Conservation (phyloP, 345 rosid species). For the Citrus maxima region DNA sequence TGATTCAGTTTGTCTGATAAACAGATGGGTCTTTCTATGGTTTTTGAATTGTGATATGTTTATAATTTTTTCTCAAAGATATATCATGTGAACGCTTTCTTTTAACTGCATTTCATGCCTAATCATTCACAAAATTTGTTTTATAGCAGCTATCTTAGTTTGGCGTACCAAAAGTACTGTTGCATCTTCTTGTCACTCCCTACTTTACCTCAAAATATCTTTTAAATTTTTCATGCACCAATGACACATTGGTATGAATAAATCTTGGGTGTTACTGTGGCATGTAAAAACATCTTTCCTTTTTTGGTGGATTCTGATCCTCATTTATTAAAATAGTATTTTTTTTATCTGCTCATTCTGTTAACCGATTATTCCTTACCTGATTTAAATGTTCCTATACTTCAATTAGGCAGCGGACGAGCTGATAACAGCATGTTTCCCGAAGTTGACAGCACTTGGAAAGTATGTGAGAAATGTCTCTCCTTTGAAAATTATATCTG, state of each 20-base stretch:
- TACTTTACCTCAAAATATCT: no score
- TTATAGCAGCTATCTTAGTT: background rate
- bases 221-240: no score
- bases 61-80: background rate
- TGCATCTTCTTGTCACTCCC: background rate
- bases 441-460: conserved; percentile 93
- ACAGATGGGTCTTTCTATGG: background rate
- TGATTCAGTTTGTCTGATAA: background rate
- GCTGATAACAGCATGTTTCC: conserved; percentile 82
- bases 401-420: conserved; percentile 48
- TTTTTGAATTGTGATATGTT: background rate
- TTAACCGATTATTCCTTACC: background rate
- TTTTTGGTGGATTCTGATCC: background rate
- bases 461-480: conserved; percentile 51
- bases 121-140: background rate
- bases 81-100: background rate
- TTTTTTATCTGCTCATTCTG: background rate
- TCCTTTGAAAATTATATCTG: conserved; percentile 10
- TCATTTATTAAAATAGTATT: background rate
- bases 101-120: background rate
- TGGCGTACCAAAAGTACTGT: background rate
- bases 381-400: conserved; percentile 10
- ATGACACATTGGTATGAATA: no score
- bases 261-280: no score
- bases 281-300: background rate